Evolutionary conservation across 2,329 filamentous ascomycete genomes (phyloP).

Genomic region (Hawksworthiomyces lignivorus): DNA sequence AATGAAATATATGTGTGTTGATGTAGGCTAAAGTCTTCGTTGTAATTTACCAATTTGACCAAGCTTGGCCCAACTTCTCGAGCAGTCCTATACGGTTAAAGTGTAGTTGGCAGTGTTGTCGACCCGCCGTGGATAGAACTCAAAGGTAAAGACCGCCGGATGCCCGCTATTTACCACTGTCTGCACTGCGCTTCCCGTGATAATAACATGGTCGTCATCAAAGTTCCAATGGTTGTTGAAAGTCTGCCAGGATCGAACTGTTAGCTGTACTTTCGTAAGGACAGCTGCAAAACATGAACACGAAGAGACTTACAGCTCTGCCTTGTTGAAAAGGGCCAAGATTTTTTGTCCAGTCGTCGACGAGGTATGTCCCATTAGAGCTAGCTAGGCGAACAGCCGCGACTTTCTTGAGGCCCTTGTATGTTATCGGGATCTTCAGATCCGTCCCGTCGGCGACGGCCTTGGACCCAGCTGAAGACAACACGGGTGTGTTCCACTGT

Average conservation of each 20-base stretch:
- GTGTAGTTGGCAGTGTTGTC: slow-evolving; percentile 43
- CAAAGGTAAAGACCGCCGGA: slow-evolving; percentile 41
- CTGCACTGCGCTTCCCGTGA: slow-evolving; percentile 36
- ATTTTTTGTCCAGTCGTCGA: slow-evolving; percentile 50
- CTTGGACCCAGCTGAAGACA: slow-evolving; percentile 14
- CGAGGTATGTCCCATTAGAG: slow-evolving; percentile 39
- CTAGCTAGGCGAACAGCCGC: slow-evolving; percentile 44
- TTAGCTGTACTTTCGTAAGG: not conserved
- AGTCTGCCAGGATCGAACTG: slow-evolving; percentile 29
- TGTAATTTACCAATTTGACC: no score
- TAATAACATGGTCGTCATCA: slow-evolving; percentile 36
- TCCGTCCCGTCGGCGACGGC: slow-evolving; percentile 20
- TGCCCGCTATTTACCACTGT: slow-evolving; percentile 37
- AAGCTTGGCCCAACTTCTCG: no score
- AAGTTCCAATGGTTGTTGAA: slow-evolving; percentile 45
- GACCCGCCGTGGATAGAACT: slow-evolving; percentile 44
- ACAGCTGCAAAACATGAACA: no score
- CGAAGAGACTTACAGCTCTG: slow-evolving; percentile 26
- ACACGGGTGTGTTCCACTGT: slow-evolving; percentile 41
- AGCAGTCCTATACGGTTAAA: slow-evolving; percentile 20
- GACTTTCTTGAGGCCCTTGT: slow-evolving; percentile 40
- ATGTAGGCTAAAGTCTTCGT: not conserved
- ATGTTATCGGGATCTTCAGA: slow-evolving; percentile 43
- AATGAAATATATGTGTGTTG: no score
- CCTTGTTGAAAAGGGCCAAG: slow-evolving; percentile 44